Evolutionary conservation across 805 yeast species (phyloP), one percentile per base, ranked within the genome.

Genomic region (Candida jianshihensis): DNA sequence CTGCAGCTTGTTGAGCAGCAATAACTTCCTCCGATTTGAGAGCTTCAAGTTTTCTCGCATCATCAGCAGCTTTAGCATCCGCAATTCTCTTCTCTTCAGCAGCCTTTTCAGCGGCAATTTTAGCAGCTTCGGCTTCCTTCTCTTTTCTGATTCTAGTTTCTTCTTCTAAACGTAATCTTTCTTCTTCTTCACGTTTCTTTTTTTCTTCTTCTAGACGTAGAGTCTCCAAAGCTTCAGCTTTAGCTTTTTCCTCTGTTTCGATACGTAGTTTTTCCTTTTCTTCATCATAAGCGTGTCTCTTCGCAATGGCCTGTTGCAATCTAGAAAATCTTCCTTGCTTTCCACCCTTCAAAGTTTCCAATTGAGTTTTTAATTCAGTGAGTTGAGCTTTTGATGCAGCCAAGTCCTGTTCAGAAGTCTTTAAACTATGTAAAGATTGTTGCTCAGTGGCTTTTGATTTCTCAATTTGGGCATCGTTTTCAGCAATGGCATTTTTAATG

Each of bases 221-320:
- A 21, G 24, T 11, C 18, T 26, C 18, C 8, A 14, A 16, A 14
- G 8, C 29, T 26, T 26, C n/a, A 14, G 15, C 7, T 14, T 26
- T 26, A 14, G 29, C 29, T 19, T 25, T 11, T 4, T 19, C 27
- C n/a, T 31, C 39, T 16, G 41, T 42, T 29, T 43, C 46, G 9
- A 31, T 27, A 14, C 42, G 39, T 16, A 38, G 17, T 29, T 36
- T 36, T 15, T 39, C 48, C 29, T 44, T 39, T 19, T 44, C 48
- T 12, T 32, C 45, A 12, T 46, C 57, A 27, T 41, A 52, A 0
- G 15, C 35, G n/a, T 42, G 40, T 43, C 57, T 47, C 36, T 52
- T 47, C 15, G 33, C 25, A 24, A 34, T 37, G 20, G 58, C 58
- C 3, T 49, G 51, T 25, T 35, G 36, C 10, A 53, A 24, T 42